Evolutionary conservation across 768 basidiomycete species (phyloP).

Genomic region (Pleurotus tuber-regium): DNA sequence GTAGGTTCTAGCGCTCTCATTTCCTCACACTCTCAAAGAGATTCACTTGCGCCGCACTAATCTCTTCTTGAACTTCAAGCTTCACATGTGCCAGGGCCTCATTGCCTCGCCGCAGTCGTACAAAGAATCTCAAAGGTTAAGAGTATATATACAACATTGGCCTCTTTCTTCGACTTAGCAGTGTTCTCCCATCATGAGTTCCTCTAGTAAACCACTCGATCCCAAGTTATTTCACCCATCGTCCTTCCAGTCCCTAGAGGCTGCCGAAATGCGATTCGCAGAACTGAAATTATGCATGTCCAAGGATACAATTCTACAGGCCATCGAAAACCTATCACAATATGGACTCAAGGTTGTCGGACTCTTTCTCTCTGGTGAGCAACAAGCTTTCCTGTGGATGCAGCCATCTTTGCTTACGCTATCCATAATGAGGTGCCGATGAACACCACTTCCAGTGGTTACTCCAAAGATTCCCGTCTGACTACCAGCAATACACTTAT

Average conservation of each 20-base stretch:
- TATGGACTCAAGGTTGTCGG: background rate
- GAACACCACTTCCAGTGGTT: background rate
- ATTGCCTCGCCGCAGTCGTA: slow-evolving; percentile 1
- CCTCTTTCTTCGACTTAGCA: too few species aligned
- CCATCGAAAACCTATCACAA: background rate
- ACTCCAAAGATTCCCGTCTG: background rate
- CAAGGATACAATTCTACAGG: background rate
- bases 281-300: background rate
- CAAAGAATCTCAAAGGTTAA: background rate
- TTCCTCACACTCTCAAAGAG: background rate
- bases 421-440: slow-evolving; percentile 2
- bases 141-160: background rate
- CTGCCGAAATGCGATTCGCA: background rate
- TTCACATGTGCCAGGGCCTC: background rate
- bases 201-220: background rate
- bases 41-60: slow-evolving; percentile 2
- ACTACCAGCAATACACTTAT: background rate
- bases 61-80: background rate
- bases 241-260: background rate
- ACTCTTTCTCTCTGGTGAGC: background rate
- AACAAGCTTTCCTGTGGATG: background rate
- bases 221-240: background rate
- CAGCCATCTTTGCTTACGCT: background rate
- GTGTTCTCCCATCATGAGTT: slow-evolving; percentile 1
- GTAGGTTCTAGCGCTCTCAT: background rate